Conservation (phyloP, 495 filamentous ascomycete genomes). For the Amphirosellinia nigrospora region DNA sequence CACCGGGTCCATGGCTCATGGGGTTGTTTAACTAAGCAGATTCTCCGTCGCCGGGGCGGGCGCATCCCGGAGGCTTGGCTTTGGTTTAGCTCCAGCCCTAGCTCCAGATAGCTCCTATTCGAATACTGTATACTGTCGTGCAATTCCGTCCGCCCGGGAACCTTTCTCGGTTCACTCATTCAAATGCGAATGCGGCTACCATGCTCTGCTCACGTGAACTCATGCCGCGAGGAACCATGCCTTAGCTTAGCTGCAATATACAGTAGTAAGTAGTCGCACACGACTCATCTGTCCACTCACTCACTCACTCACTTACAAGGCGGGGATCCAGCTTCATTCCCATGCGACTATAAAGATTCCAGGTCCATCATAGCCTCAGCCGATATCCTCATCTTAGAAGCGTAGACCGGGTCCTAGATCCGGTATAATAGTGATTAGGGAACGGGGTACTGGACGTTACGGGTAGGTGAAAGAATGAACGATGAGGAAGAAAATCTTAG, state of each 20-base stretch:
- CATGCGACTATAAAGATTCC: neutral
- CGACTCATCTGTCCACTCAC: neutral
- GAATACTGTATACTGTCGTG: no score
- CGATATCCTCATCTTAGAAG: neutral
- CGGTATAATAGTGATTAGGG: neutral
- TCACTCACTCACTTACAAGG: neutral
- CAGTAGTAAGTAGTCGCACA: neutral
- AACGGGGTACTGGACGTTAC: neutral
- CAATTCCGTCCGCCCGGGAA: neutral
- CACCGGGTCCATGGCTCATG: conserved; percentile 1
- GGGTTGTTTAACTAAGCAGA: neutral
- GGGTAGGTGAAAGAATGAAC: neutral
- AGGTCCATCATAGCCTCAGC: neutral
- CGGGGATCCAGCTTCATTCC: neutral
- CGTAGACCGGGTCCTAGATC: neutral
- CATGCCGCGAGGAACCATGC: conserved; percentile 8
- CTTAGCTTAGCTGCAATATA: no score
- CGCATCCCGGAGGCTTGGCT: conserved; percentile 2
- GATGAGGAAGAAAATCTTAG: neutral
- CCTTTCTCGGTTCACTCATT: neutral
- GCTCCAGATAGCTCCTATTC: no score
- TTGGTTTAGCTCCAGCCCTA: neutral
- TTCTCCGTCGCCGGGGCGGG: neutral
- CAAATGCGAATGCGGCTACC: neutral
- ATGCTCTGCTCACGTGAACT: conserved; percentile 1